Conservation (phyloP, 179 eudicot genomes). For the Dionaea muscipula region DNA sequence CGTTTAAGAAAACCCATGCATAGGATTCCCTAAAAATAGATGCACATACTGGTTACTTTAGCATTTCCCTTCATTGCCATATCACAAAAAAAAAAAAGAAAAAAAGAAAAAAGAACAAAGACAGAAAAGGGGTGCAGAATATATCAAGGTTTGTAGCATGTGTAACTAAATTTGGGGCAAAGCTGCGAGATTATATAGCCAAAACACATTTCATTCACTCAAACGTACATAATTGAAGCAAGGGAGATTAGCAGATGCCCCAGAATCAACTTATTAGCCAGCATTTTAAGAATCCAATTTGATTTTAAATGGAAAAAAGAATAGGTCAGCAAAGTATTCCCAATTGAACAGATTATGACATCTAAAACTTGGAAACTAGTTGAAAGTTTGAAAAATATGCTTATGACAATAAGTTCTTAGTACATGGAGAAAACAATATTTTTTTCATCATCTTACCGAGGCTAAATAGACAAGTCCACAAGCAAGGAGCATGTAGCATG, state of each 20-base stretch:
- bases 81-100: neutral
- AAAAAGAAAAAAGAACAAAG: neutral
- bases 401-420: no score
- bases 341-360: neutral
- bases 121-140: neutral
- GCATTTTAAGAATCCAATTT: neutral
- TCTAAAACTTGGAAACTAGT: neutral
- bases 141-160: neutral
- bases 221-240: neutral
- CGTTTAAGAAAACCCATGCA: constrained; percentile 84
- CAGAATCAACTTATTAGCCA: neutral
- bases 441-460: constrained; percentile 42
- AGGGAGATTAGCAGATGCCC: neutral
- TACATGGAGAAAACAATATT: neutral
- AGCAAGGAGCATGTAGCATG: constrained; percentile 68
- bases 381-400: no score
- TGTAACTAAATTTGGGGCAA: neutral
- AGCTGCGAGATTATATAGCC: neutral
- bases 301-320: neutral
- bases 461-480: constrained; percentile 70
- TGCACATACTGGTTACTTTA: neutral
- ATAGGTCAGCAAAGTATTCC: neutral
- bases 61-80: no score
- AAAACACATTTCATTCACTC: neutral
- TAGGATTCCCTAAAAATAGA: constrained; percentile 49